A percentile compares a stretch with the other conserved stretches of the same genome.
Conservation (phyloP, 2,329 filamentous ascomycete species). For the Microdochium nivale region DNA sequence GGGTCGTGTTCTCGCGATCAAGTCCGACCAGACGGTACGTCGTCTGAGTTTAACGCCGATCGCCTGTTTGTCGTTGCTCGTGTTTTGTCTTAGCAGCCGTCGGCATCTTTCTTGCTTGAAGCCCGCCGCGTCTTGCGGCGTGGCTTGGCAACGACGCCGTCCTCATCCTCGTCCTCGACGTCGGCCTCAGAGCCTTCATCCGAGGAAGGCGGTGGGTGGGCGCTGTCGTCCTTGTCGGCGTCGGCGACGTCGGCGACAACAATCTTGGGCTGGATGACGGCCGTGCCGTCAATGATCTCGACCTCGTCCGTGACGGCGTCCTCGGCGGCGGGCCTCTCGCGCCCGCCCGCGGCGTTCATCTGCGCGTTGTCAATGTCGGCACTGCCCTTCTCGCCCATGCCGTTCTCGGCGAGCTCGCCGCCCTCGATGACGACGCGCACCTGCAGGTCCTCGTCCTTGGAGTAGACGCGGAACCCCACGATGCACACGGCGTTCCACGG, state of each 20-base stretch:
- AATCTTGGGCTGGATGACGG: slow-evolving; percentile 21
- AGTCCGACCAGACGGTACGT: no score
- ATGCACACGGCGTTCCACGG: slow-evolving; percentile 34
- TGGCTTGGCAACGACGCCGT: not conserved
- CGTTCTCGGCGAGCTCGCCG: slow-evolving; percentile 41
- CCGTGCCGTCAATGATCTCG: slow-evolving; percentile 19
- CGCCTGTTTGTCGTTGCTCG: no score
- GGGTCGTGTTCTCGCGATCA: no score
- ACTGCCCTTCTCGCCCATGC: slow-evolving; percentile 48
- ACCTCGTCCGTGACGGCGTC: slow-evolving; percentile 18
- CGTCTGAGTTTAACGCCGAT: no score
- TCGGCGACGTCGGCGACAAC: slow-evolving; percentile 15
- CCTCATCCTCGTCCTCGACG: slow-evolving; percentile 1
- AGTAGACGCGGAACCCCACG: slow-evolving; percentile 30
- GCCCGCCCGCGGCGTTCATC: slow-evolving; percentile 42
- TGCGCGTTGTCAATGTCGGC: slow-evolving; percentile 49
- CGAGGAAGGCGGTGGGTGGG: not conserved
- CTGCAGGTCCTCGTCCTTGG: slow-evolving; percentile 39
- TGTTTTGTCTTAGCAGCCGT: no score
- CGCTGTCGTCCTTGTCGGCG: slow-evolving; percentile 2
- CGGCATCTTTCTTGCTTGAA: not conserved
- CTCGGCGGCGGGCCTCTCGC: slow-evolving; percentile 20
- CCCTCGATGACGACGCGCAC: slow-evolving; percentile 48
- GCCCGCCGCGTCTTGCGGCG: not conserved
- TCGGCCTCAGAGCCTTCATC: slow-evolving; percentile 3